A percentile compares a stretch with the other conserved stretches of the same genome.
These are phyloP conservation scores for Linanthus parryae DNA, from an alignment of 148 eudicot genomes.

Conservation along the genomic window DNA sequence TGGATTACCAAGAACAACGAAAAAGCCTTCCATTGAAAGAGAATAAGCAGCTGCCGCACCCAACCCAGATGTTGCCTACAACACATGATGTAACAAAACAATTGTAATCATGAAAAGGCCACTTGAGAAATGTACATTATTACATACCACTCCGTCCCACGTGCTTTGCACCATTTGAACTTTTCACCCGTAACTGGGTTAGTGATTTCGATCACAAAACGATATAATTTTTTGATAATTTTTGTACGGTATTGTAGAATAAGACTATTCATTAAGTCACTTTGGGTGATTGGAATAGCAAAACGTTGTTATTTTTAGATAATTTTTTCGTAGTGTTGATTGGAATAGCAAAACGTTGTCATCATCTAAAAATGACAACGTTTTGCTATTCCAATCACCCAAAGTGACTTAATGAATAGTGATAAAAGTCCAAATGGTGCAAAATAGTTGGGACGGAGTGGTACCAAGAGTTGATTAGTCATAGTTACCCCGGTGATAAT, in stretches of 20 bases:
- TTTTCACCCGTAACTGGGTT: no score
- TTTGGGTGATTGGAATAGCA: no score
- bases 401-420: neutral
- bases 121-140: neutral
- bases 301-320: neutral
- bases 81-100: slow-evolving; percentile 6
- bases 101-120: neutral
- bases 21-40: slow-evolving; percentile 68
- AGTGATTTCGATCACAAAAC: no score
- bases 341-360: neutral
- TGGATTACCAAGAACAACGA: slow-evolving; percentile 63
- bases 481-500: slow-evolving; percentile 75
- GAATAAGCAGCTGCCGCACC: slow-evolving; percentile 82
- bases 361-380: neutral
- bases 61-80: slow-evolving; percentile 84
- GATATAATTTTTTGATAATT: neutral
- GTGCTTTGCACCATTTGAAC: no score
- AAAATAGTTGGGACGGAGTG: neutral
- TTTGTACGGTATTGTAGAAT: neutral
- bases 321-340: neutral
- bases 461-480: no score
- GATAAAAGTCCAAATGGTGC: neutral
- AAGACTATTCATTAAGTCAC: no score
- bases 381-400: no score
- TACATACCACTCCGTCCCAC: neutral